Percentiles rank a stretch among this genome's conserved stretches.
phyloP scores from a whole-genome alignment of 1,284 basidiomycete species.

The Heterobasidion irregulare region DNA sequence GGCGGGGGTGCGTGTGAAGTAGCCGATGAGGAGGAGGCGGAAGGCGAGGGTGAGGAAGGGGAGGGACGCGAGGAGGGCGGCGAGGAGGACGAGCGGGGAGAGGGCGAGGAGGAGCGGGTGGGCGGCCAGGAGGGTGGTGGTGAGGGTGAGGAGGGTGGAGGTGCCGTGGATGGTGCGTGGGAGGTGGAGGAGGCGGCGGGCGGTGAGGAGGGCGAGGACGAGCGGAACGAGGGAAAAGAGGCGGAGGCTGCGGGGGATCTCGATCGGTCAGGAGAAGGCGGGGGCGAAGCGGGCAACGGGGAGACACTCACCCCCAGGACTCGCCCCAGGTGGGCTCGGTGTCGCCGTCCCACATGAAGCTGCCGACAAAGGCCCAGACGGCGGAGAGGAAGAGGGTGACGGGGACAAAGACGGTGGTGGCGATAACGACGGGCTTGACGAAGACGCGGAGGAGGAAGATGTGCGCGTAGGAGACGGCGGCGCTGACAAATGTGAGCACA shows the following conservation, averaged over 20 bases:
- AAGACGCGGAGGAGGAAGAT: slow-evolving; percentile 73
- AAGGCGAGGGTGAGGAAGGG: slow-evolving; percentile 85
- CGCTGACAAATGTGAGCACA: slow-evolving; percentile 68
- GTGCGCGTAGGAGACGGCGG: slow-evolving; percentile 67
- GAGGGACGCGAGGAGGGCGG: slow-evolving; percentile 65
- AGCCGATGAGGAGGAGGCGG: slow-evolving; percentile 70
- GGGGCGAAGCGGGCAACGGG: neutral
- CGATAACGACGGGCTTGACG: slow-evolving; percentile 75
- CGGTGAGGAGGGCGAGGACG: slow-evolving; percentile 61
- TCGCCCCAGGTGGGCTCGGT: slow-evolving; percentile 71
- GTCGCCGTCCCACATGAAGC: slow-evolving; percentile 77
- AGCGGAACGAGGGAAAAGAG: slow-evolving; percentile 76
- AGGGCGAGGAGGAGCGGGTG: slow-evolving; percentile 81
- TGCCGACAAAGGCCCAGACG: slow-evolving; percentile 83
- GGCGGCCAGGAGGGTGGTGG: slow-evolving; percentile 67
- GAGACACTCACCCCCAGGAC: slow-evolving; percentile 60
- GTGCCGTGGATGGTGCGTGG: slow-evolving; percentile 63
- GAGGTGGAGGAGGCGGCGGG: slow-evolving; percentile 59
- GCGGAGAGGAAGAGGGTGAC: slow-evolving; percentile 75
- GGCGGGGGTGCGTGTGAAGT: slow-evolving; percentile 30
- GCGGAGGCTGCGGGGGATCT: slow-evolving; percentile 40
- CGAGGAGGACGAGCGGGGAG: slow-evolving; percentile 71
- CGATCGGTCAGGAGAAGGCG: slow-evolving; percentile 2
- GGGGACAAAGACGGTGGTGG: slow-evolving; percentile 75
- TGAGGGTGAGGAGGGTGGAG: slow-evolving; percentile 73